Conservation (phyloP, 2,329 filamentous ascomycete species). For the Epichloe brachyelytri region DNA sequence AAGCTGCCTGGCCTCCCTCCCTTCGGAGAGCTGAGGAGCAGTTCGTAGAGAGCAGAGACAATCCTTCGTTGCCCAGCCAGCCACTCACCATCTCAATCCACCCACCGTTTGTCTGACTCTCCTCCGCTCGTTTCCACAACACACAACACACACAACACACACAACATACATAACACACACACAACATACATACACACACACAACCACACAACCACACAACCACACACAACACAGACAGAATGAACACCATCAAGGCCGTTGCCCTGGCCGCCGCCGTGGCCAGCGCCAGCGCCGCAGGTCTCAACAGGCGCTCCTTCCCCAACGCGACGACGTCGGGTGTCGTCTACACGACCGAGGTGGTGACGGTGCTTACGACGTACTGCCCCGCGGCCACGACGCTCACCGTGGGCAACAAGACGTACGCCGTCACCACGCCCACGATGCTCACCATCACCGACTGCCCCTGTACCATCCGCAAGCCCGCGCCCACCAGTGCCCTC, state of each 20-base stretch:
- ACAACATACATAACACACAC: too few relatives aligned
- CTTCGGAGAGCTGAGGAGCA: too few relatives aligned
- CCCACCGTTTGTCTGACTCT: too few relatives aligned
- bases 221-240: not conserved
- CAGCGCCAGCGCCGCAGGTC: not conserved
- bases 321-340: constrained; percentile 18
- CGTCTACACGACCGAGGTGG: constrained; percentile 46
- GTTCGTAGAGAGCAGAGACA: too few relatives aligned
- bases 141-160: not conserved
- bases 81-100: too few relatives aligned
- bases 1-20: too few relatives aligned
- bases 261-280: constrained; percentile 1
- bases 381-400: constrained; percentile 44
- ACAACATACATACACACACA: too few relatives aligned
- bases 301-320: not conserved
- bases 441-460: not conserved
- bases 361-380: constrained; percentile 53
- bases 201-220: too few relatives aligned
- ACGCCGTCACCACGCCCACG: not conserved
- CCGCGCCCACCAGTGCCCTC: not conserved
- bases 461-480: not conserved
- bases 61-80: too few relatives aligned
- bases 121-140: too few relatives aligned
- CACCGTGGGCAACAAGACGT: not conserved
- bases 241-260: not conserved